Conservation (phyloP, 1,139 yeast genomes). For the Suhomyces anneliseae region DNA sequence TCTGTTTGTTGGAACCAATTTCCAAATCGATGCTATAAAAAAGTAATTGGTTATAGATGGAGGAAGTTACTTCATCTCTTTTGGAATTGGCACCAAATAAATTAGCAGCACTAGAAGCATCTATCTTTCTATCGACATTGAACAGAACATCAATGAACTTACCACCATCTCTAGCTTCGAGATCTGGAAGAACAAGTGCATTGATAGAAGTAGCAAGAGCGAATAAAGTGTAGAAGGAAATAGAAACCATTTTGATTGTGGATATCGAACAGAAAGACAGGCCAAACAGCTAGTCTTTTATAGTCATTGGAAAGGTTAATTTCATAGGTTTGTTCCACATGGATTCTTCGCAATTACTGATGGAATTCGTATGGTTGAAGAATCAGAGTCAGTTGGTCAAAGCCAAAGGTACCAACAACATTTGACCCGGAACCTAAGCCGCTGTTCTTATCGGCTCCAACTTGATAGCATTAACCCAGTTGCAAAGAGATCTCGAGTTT, state of each 20-base stretch:
- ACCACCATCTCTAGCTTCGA: neutral
- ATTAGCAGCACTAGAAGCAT: neutral
- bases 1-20: slow-evolving; percentile 14
- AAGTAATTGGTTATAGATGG: neutral
- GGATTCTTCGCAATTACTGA: too few relatives aligned
- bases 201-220: neutral
- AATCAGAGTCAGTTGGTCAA: too few relatives aligned
- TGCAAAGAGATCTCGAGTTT: too few relatives aligned
- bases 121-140: neutral
- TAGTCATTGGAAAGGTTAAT: too few relatives aligned
- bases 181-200: neutral
- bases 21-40: slow-evolving; percentile 8
- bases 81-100: neutral
- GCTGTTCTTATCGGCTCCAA: too few relatives aligned
- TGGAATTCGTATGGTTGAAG: too few relatives aligned
- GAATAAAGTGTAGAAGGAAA: neutral
- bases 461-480: too few relatives aligned
- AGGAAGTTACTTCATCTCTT: neutral
- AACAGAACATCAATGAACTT: neutral
- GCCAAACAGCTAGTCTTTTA: too few relatives aligned
- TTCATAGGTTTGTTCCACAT: too few relatives aligned
- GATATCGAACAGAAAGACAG: neutral
- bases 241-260: neutral
- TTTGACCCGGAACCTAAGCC: too few relatives aligned
- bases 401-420: too few relatives aligned